phyloP scores from a whole-genome alignment of 2,329 filamentous ascomycete genomes.

The Penicillium sp. region DNA sequence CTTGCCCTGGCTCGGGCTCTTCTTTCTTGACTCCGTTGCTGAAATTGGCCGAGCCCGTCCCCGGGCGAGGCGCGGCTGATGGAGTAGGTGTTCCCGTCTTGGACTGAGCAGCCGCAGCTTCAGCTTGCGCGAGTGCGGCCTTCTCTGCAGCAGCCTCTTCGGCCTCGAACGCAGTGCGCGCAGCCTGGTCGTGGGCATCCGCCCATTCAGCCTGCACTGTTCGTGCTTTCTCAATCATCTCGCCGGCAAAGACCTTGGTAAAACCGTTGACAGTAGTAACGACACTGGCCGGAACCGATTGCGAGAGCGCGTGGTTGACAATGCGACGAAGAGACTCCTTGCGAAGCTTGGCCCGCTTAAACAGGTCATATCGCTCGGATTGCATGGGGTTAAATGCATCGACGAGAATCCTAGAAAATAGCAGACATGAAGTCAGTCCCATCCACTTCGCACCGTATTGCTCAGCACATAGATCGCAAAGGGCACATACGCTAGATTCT shows the following conservation, averaged over 20 bases:
- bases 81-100: slow-evolving; percentile 17
- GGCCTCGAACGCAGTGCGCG: slow-evolving; percentile 55
- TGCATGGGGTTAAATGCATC: slow-evolving; percentile 50
- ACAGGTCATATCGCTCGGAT: slow-evolving; percentile 49
- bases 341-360: slow-evolving; percentile 50
- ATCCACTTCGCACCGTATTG: not conserved
- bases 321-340: slow-evolving; percentile 54
- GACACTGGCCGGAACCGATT: slow-evolving; percentile 63
- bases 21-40: slow-evolving; percentile 28
- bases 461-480: not conserved
- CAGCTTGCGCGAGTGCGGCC: slow-evolving; percentile 32
- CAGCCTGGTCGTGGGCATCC: slow-evolving; percentile 51
- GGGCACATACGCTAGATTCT: slow-evolving; percentile 48
- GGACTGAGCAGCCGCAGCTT: slow-evolving; percentile 17
- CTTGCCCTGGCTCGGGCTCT: slow-evolving; percentile 18
- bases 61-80: slow-evolving; percentile 14
- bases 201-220: slow-evolving; percentile 58
- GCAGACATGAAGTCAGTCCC: slow-evolving; percentile 8
- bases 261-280: slow-evolving; percentile 63
- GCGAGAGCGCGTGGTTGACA: slow-evolving; percentile 65
- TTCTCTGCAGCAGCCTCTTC: slow-evolving; percentile 56
- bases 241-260: slow-evolving; percentile 65
- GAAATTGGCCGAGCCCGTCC: too few relatives aligned
- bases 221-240: slow-evolving; percentile 63
- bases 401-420: slow-evolving; percentile 39